A percentile compares a stretch with the other conserved stretches of the same genome.
Evolutionary conservation across 2,329 filamentous ascomycete species (phyloP).

Genomic region (Trichoderma polysporum): DNA sequence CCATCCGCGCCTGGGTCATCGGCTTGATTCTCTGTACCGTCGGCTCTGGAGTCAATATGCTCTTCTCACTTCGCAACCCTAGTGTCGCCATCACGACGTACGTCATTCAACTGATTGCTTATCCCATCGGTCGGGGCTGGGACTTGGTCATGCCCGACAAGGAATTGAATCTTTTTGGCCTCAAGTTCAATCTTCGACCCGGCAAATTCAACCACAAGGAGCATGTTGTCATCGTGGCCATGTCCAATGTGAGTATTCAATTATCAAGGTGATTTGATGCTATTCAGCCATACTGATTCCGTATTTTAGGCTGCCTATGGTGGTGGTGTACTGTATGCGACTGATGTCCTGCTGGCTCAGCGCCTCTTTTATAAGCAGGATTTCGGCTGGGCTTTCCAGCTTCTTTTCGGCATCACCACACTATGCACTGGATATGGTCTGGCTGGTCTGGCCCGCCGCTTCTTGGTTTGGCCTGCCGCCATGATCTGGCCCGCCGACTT

Average conservation of each 20-base stretch:
- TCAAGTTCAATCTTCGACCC: conserved; percentile 56
- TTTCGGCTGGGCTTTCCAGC: conserved; percentile 54
- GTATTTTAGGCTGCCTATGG: conserved; percentile 52
- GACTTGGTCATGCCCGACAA: conserved; percentile 55
- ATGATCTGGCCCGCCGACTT: conserved; percentile 60
- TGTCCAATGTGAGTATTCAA: conserved; percentile 57
- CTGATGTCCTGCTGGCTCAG: conserved; percentile 50
- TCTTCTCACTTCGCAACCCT: conserved; percentile 61
- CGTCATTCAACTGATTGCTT: conserved; percentile 61
- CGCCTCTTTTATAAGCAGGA: conserved; percentile 58
- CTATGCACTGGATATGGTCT: conserved; percentile 59
- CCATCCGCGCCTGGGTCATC: conserved; percentile 63
- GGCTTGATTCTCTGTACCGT: conserved; percentile 61
- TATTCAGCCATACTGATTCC: background rate
- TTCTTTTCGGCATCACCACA: conserved; percentile 54
- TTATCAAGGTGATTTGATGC: background rate
- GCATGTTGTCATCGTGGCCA: conserved; percentile 61
- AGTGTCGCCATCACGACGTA: conserved; percentile 60
- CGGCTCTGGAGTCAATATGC: conserved; percentile 61
- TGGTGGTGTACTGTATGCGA: conserved; percentile 57
- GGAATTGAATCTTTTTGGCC: conserved; percentile 50
- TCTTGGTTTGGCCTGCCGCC: conserved; percentile 53
- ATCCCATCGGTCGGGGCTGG: conserved; percentile 57
- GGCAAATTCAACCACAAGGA: conserved; percentile 63
- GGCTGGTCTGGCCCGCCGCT: conserved; percentile 54